phyloP scores from a whole-genome alignment of 2,329 filamentous ascomycete genomes.

The Monosporascus cannonballus region DNA sequence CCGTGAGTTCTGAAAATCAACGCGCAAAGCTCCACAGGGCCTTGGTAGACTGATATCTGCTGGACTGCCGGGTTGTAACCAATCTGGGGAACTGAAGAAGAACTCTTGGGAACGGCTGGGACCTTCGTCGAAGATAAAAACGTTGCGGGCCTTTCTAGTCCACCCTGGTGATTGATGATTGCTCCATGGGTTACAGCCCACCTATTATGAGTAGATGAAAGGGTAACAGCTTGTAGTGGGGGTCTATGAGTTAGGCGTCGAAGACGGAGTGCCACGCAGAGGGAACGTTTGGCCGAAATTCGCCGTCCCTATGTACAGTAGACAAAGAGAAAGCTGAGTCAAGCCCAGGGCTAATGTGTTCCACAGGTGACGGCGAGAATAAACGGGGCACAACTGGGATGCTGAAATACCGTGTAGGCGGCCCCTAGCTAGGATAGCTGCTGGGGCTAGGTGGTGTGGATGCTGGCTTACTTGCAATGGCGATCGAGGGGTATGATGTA shows the following conservation, averaged over 20 bases:
- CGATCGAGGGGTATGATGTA: background rate
- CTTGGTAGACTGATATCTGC: conserved; percentile 15
- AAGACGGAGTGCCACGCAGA: conserved; percentile 4
- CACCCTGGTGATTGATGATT: conserved; percentile 21
- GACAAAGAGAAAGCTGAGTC: background rate
- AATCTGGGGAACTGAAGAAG: conserved; percentile 18
- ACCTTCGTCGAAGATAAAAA: conserved; percentile 17
- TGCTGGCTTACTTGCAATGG: background rate
- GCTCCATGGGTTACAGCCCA: conserved; percentile 15
- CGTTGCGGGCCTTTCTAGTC: conserved; percentile 20
- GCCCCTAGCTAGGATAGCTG: background rate
- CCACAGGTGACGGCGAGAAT: background rate
- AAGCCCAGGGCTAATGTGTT: background rate
- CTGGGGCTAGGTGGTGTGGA: background rate
- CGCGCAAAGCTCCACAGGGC: background rate
- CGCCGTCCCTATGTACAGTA: background rate
- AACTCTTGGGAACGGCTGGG: conserved; percentile 15
- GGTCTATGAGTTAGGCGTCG: conserved; percentile 20
- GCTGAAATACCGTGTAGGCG: background rate
- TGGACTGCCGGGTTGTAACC: conserved; percentile 14
- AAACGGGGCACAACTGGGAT: background rate
- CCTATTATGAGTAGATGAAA: conserved; percentile 25
- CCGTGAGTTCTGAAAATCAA: background rate
- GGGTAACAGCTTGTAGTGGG: conserved; percentile 24
- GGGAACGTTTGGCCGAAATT: background rate